Base-by-base conservation (phyloP, 306 rosid species). In the Prunus persica region DNA sequence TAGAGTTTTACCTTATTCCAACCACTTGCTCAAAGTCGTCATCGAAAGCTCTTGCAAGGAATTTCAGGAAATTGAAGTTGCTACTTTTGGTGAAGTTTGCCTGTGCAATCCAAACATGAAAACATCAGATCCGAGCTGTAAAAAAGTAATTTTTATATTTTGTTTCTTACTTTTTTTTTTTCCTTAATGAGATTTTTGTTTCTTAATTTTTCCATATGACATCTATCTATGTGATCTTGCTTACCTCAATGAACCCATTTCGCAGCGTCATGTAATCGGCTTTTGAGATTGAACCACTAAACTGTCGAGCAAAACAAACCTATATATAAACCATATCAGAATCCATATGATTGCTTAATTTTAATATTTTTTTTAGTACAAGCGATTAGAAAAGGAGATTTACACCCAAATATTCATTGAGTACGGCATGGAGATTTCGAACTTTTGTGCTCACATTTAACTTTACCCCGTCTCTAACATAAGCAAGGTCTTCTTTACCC, bases 211-310 rank as follows among this genome's bases (percentile, higher is more conserved):
- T 32, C 7, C 0, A 1, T 5, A 1, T 32, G 38, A 32, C 38
- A 5, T 32, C 7, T 0, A 32, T 32, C 38, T 2, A 5, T 51
- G 16, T 51, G 56, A 43, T 49, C 24, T 84, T 30, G 71, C 82
- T 88, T 85, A 91, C 96, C 74, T 61, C 65, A 52, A 88, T 87
- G 81, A 91, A 88, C 20, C 93, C 96, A 63, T 87, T 87, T 46
- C 93, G 80, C 34, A 91, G 89, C 18, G 89, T 82, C 76, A 88
- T 85, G 76, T 88, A 91, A 84, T 91, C 96, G 25, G 78, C 79
- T 85, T 87, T 87, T 50, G 96, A 77, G 73, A 88, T 78, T 45
- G 93, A 88, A 28, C 81, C 78, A 73, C 80, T 50, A 78, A 91
- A 91, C 52, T 91, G 96, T 51, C 91, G 65, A 45, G 76, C 24